These are phyloP conservation scores for Leptoxyphium fumago DNA, from an alignment of 2,329 filamentous ascomycete genomes.

Conservation along the genomic window DNA sequence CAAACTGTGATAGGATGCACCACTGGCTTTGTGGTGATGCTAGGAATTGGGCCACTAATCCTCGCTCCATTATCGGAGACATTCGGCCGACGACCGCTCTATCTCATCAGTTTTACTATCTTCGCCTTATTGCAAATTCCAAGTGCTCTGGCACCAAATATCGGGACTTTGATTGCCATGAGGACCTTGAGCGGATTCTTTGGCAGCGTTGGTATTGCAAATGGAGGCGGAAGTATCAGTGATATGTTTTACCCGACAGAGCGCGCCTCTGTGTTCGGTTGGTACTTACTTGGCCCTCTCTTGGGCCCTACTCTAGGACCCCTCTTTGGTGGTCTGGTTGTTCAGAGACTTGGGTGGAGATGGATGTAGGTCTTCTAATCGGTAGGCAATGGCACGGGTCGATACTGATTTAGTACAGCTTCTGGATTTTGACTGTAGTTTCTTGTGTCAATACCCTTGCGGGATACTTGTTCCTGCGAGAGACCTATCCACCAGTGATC, in stretches of 20 bases:
- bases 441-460: conserved; percentile 27
- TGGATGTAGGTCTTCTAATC: conserved; percentile 23
- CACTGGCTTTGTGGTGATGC: conserved; percentile 36
- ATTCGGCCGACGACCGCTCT: conserved; percentile 30
- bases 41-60: conserved; percentile 33
- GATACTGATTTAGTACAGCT: conserved; percentile 8
- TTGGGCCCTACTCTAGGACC: conserved; percentile 30
- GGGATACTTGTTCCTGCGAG: conserved; percentile 29
- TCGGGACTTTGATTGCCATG: conserved; percentile 28
- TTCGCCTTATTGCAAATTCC: conserved; percentile 35
- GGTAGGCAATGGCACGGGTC: neutral
- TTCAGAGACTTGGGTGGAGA: conserved; percentile 30
- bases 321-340: conserved; percentile 29
- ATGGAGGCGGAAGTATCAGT: conserved; percentile 36
- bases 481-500: conserved; percentile 30
- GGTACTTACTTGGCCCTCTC: conserved; percentile 30
- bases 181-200: conserved; percentile 35
- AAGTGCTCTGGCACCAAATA: conserved; percentile 32
- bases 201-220: conserved; percentile 35
- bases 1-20: conserved; percentile 34
- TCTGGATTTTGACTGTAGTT: conserved; percentile 32
- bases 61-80: conserved; percentile 34
- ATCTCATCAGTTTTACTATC: conserved; percentile 29
- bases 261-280: conserved; percentile 32
- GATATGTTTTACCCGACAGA: conserved; percentile 36